phyloP scores from a whole-genome alignment of 208 protist genomes.

The Histomonas meleagridis region DNA sequence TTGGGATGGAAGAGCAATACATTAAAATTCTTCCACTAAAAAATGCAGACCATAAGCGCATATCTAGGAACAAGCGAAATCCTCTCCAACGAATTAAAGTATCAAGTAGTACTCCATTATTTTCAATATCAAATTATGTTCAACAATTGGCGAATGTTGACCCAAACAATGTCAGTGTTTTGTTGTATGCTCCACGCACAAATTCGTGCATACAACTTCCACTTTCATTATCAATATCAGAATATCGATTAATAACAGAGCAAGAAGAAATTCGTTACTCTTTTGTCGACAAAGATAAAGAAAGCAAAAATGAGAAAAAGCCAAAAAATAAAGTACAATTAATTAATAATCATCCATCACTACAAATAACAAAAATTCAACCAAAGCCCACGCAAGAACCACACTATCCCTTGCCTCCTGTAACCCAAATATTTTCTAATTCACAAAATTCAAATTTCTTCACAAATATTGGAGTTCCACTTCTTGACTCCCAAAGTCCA shows the following conservation, averaged over 20 bases:
- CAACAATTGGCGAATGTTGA: neutral
- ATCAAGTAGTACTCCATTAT: neutral
- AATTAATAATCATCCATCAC: neutral
- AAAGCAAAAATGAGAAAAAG: neutral
- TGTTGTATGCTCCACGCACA: neutral
- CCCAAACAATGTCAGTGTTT: neutral
- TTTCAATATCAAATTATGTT: neutral
- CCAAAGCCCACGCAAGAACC: neutral
- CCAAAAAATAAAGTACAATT: neutral
- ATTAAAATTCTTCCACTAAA: neutral
- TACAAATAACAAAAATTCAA: neutral
- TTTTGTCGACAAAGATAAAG: no score
- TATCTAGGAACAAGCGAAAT: neutral
- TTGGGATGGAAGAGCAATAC: neutral
- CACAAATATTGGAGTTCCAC: neutral
- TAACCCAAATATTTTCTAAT: neutral
- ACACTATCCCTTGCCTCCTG: neutral
- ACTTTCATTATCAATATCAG: neutral
- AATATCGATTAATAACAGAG: neutral
- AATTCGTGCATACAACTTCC: neutral
- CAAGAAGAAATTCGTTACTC: neutral
- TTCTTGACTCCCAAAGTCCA: neutral
- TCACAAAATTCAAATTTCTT: neutral
- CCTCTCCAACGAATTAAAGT: neutral
- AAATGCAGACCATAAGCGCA: neutral